These are phyloP conservation scores for Lanmaoa rubissima DNA, from an alignment of 768 basidiomycete genomes.

Conservation along the genomic window DNA sequence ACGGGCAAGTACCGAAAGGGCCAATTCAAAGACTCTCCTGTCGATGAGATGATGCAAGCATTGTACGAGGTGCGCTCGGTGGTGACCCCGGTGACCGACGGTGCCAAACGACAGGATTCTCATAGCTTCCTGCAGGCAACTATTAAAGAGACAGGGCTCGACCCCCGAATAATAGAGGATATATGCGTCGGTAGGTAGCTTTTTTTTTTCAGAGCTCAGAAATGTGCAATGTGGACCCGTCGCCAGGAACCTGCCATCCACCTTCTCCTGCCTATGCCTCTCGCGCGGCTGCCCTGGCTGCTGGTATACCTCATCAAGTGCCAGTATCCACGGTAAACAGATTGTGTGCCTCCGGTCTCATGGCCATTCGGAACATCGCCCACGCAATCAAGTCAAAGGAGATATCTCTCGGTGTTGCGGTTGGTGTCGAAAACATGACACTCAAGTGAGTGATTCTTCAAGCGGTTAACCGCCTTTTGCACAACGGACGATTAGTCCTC, in stretches of 20 bases:
- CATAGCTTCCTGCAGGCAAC: slow-evolving; percentile 48
- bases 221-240: background rate
- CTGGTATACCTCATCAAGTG: slow-evolving; percentile 83
- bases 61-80: slow-evolving; percentile 64
- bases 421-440: slow-evolving; percentile 83
- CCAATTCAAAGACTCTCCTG: slow-evolving; percentile 82
- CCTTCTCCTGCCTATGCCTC: slow-evolving; percentile 82
- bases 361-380: slow-evolving; percentile 90
- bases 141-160: slow-evolving; percentile 60
- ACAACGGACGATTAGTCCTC: slow-evolving; percentile 44
- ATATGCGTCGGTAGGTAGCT: slow-evolving; percentile 70
- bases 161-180: slow-evolving; percentile 73
- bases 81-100: background rate
- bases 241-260: slow-evolving; percentile 75
- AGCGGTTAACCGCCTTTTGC: background rate
- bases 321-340: slow-evolving; percentile 92
- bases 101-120: background rate
- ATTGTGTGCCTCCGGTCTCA: slow-evolving; percentile 90
- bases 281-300: slow-evolving; percentile 81
- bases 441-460: slow-evolving; percentile 50
- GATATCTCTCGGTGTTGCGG: slow-evolving; percentile 81
- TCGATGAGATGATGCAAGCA: slow-evolving; percentile 82
- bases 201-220: background rate
- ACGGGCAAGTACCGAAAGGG: slow-evolving; percentile 88
- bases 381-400: slow-evolving; percentile 84